Percentiles rank a stretch among this genome's conserved stretches.
Conservation (phyloP, 1,139 yeast genomes). For the Nematodospora anomalae region DNA sequence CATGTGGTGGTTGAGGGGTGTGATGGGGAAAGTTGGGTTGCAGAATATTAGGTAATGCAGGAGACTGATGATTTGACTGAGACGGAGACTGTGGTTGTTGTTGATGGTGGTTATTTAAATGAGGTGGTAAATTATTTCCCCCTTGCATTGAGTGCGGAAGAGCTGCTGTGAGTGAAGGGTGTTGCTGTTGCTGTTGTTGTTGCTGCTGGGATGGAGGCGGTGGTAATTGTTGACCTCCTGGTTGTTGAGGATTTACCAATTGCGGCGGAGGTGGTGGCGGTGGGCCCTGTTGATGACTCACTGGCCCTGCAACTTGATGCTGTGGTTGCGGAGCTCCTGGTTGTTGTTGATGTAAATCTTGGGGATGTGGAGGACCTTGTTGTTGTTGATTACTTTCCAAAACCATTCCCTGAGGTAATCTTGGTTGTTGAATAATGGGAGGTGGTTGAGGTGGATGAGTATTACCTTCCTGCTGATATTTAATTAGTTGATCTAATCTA, state of each 20-base stretch:
- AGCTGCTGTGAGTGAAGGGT: constrained; percentile 14
- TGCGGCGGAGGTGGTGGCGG: constrained; percentile 9
- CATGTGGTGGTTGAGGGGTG: not conserved
- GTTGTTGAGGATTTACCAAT: constrained; percentile 7
- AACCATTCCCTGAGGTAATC: constrained; percentile 60
- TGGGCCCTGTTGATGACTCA: constrained; percentile 10
- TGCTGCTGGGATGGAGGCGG: constrained; percentile 8
- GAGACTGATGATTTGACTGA: constrained; percentile 4
- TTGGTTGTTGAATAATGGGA: constrained; percentile 59
- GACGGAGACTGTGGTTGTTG: constrained; percentile 7
- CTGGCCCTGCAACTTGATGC: constrained; percentile 3
- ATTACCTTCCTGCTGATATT: constrained; percentile 74
- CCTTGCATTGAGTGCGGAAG: constrained; percentile 15
- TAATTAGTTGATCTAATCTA: constrained; percentile 80
- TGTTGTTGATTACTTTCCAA: constrained; percentile 48
- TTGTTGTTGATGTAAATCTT: constrained; percentile 26
- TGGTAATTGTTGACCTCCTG: constrained; percentile 7
- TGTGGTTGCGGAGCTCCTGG: constrained; percentile 16
- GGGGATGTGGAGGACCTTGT: constrained; percentile 19
- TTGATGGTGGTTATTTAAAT: constrained; percentile 6
- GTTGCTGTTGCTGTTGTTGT: constrained; percentile 8
- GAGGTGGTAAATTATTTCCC: constrained; percentile 8
- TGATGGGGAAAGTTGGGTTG: not conserved
- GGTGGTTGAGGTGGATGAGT: constrained; percentile 68
- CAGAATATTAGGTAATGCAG: constrained; percentile 6